These are phyloP conservation scores for Amanita fuliginea DNA, from an alignment of 768 basidiomycete genomes.

Conservation along the genomic window DNA sequence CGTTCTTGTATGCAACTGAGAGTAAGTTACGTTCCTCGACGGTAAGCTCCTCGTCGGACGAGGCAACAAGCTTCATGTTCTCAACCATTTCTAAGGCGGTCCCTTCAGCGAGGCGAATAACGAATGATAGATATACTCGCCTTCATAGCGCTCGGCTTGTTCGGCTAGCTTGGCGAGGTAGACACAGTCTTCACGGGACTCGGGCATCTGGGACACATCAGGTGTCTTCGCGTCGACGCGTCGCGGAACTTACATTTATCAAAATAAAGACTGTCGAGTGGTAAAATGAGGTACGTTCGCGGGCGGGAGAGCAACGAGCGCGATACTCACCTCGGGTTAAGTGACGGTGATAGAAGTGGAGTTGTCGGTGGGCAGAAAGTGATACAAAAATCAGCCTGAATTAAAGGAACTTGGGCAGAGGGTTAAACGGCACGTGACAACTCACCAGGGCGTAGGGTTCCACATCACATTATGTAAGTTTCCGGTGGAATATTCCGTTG, in stretches of 20 bases:
- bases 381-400: slow-evolving; percentile 45
- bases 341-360: slow-evolving; percentile 29
- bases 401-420: slow-evolving; percentile 64
- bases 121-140: slow-evolving; percentile 26
- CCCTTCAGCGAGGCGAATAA: slow-evolving; percentile 8
- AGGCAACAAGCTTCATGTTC: slow-evolving; percentile 99
- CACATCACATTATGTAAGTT: slow-evolving; percentile 6
- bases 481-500: slow-evolving; percentile 4
- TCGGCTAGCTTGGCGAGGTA: slow-evolving; percentile 99
- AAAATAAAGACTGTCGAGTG: slow-evolving; percentile 10
- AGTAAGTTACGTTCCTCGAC: slow-evolving; percentile 98
- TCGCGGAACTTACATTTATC: slow-evolving; percentile 32
- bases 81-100: slow-evolving; percentile 82
- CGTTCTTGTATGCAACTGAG: slow-evolving; percentile 99
- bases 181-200: slow-evolving; percentile 91
- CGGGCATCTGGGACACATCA: slow-evolving; percentile 52
- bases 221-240: slow-evolving; percentile 30
- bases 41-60: slow-evolving; percentile 95
- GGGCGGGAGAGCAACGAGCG: slow-evolving; percentile 20
- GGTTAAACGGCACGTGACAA: slow-evolving; percentile 38
- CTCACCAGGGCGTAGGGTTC: slow-evolving; percentile 8
- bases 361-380: slow-evolving; percentile 36
- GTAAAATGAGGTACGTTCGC: slow-evolving; percentile 3
- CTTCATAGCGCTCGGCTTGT: slow-evolving; percentile 99
- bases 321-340: slow-evolving; percentile 29